A percentile compares a stretch with the other conserved stretches of the same genome.
Evolutionary conservation across 495 filamentous ascomycete genomes (phyloP).

Genomic region (Pyrenula massariospora): DNA sequence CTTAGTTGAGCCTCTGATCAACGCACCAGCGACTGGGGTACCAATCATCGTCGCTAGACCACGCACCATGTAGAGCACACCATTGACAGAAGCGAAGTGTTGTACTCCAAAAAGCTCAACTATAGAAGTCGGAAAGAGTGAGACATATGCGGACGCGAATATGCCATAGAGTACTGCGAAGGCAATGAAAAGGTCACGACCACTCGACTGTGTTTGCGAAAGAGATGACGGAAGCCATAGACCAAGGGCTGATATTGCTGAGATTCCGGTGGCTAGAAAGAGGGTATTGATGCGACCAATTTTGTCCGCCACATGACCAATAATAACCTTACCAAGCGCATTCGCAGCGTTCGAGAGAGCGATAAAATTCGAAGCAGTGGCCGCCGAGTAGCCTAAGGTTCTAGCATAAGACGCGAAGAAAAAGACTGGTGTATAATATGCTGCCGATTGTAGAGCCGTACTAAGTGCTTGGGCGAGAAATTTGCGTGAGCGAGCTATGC

Average conservation of each 20-base stretch:
- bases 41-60: conserved; percentile 27
- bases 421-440: conserved; percentile 26
- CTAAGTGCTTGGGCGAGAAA: conserved; percentile 22
- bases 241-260: conserved; percentile 18
- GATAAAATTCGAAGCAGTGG: conserved; percentile 31
- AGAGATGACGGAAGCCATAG: conserved; percentile 29
- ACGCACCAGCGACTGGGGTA: conserved; percentile 26
- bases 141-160: conserved; percentile 27
- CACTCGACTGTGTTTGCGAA: conserved; percentile 5
- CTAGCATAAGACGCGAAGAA: conserved; percentile 26
- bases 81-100: conserved; percentile 29
- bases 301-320: conserved; percentile 34
- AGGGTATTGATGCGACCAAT: conserved; percentile 28
- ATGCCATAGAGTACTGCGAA: conserved; percentile 27
- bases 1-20: conserved; percentile 17
- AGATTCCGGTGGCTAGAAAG: conserved; percentile 23
- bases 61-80: conserved; percentile 29
- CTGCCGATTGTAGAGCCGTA: conserved; percentile 24
- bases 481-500: conserved; percentile 16
- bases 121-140: conserved; percentile 26
- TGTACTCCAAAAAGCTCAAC: conserved; percentile 30
- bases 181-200: conserved; percentile 19
- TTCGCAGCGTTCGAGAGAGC: conserved; percentile 44
- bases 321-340: conserved; percentile 34
- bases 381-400: conserved; percentile 25